Evolutionary conservation across 2,329 filamentous ascomycete species (phyloP), one percentile per base, ranked within the genome.

Genomic region (Stachybotrys chlorohalonatus): DNA sequence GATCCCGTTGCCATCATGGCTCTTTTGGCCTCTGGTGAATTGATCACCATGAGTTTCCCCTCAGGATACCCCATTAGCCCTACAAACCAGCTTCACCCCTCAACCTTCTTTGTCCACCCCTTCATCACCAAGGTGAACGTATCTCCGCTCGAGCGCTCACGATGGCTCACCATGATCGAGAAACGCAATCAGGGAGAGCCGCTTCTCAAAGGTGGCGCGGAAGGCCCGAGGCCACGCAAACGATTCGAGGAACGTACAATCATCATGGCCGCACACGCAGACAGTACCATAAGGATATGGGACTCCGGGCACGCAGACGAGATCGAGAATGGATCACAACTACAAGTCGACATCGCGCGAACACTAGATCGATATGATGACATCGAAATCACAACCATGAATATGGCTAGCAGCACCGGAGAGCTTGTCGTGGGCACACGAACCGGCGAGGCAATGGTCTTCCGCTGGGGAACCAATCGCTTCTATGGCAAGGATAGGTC

Each of bases 81-180:
- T 1, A 96, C 92, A 5, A 96, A 96, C 64, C 90, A 96, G 70
- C 79, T 99, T 6, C 93, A 95, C 64, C 82, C 92, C 0, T 96
- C 89, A 2, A 73, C 96, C 49, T 88, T 88, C 1, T 89, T 96
- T 58, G 87, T 96, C 7, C 91, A 96, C 65, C 94, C 94, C 0
- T 97, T 95, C 66, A 83, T 94, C 55, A 87, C 83, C 53, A 84
- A 85, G 52, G 77, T 89, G 52, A 80, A 82, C 15, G 77, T 95
- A n/a, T 81, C 89, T 9, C 81, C 83, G 11, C 76, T 97, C 11
- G 86, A 90, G 51, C 83, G 94, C 31, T 84, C 84, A 7, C 81
- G 86, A 59, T 99, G 94, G 94, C 80, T 97, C 13, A 89, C 90
- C 5, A 87, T 97, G 84, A 82, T 84, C n/a, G 94, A 97, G 69